A percentile compares a stretch with the other conserved stretches of the same genome.
These are phyloP conservation scores for Gossypium gossypioides DNA, from an alignment of 441 rosid species.

Conservation along the genomic window DNA sequence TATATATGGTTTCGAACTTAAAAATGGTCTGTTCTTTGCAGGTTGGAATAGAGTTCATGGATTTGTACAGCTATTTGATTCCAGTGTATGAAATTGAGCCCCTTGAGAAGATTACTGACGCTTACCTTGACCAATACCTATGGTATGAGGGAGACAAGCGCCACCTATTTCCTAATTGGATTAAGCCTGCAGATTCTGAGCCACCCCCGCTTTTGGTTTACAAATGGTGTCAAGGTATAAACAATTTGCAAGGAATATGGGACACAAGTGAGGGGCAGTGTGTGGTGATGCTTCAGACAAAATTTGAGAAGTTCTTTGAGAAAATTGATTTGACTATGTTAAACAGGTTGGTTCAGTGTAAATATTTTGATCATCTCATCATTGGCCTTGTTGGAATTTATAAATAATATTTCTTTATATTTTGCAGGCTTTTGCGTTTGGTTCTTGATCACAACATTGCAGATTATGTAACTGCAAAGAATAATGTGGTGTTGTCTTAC, in stretches of 20 bases:
- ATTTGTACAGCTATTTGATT: slow-evolving; percentile 88
- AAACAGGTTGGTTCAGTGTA: slow-evolving; percentile 44
- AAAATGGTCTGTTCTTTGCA: slow-evolving; percentile 22
- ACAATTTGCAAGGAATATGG: slow-evolving; percentile 93
- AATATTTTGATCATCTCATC: slow-evolving; percentile 6
- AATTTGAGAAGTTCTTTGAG: slow-evolving; percentile 95
- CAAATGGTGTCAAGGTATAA: slow-evolving; percentile 99
- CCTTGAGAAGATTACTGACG: slow-evolving; percentile 92
- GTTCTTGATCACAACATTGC: slow-evolving; percentile 98
- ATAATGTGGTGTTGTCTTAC: slow-evolving; percentile 89
- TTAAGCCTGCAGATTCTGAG: slow-evolving; percentile 98
- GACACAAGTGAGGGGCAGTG: slow-evolving; percentile 98
- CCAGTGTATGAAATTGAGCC: slow-evolving; percentile 99
- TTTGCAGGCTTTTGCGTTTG: slow-evolving; percentile 81
- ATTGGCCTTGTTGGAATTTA: background rate
- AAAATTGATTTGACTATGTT: slow-evolving; percentile 98
- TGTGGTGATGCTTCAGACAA: slow-evolving; percentile 98
- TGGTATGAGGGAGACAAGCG: slow-evolving; percentile 99
- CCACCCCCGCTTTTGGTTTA: slow-evolving; percentile 97
- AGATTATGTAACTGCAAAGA: slow-evolving; percentile 96
- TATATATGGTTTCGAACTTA: background rate
- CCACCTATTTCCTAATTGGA: slow-evolving; percentile 97
- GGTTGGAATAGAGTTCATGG: slow-evolving; percentile 99
- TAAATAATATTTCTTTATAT: slow-evolving; percentile 8
- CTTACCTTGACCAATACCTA: slow-evolving; percentile 96